Evolutionary conservation across 139 green algal genomes (phyloP).

Genomic region (Trebouxia sp.): DNA sequence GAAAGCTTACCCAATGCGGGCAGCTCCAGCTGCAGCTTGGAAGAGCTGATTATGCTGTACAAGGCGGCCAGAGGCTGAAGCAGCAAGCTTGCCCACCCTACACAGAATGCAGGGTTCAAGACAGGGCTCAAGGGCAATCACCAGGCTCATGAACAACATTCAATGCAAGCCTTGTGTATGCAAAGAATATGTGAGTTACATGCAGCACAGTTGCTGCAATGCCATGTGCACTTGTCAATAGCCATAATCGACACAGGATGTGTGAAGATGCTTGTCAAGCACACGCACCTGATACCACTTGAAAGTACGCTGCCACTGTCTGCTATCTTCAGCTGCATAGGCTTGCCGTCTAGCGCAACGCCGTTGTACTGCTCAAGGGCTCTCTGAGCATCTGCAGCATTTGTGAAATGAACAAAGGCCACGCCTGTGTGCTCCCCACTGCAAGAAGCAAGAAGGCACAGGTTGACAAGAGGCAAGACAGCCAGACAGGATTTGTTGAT

Average conservation of each 20-base stretch:
- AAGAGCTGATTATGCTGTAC: background rate
- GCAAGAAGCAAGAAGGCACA: background rate
- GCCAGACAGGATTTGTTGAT: no score
- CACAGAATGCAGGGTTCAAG: no score
- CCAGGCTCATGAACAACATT: no score
- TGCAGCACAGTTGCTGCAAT: no score
- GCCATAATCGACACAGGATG: no score
- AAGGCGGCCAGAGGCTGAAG: background rate
- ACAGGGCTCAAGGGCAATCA: no score
- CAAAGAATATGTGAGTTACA: no score
- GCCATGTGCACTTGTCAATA: no score
- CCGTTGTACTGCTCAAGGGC: slow-evolving; percentile 61
- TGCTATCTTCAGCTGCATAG: slow-evolving; percentile 58
- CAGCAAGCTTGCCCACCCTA: no score
- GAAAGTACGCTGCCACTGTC: background rate
- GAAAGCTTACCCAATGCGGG: slow-evolving; percentile 3
- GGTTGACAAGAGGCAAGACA: no score
- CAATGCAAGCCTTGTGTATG: no score
- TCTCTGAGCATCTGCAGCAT: slow-evolving; percentile 38
- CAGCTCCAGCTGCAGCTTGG: background rate
- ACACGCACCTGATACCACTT: background rate
- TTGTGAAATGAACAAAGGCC: slow-evolving; percentile 54
- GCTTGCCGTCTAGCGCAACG: slow-evolving; percentile 59
- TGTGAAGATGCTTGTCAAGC: no score
- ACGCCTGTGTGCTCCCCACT: slow-evolving; percentile 22